Conservation (phyloP, 108 stramenopile genomes). For the Cyclotella baltica region DNA sequence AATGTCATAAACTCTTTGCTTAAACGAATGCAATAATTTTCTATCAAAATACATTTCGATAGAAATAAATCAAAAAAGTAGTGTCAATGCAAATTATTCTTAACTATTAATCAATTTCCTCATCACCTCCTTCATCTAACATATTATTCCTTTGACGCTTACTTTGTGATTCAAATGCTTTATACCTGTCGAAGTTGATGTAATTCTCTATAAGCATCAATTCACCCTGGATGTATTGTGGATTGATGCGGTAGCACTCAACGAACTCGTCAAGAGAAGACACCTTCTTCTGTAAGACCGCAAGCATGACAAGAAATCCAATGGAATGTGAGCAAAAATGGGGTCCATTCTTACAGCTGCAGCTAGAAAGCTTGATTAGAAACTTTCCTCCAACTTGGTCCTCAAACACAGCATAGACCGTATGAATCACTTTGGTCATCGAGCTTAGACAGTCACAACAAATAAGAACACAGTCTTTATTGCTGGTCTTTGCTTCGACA, state of each 20-base stretch:
- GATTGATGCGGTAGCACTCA: neutral
- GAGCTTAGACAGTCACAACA: slow-evolving; percentile 17
- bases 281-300: neutral
- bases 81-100: too few species aligned
- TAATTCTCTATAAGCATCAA: neutral
- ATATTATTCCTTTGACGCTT: too few species aligned
- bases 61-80: too few species aligned
- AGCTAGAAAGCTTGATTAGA: neutral
- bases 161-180: neutral
- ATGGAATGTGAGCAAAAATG: slow-evolving; percentile 2
- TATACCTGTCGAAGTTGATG: neutral
- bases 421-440: slow-evolving; percentile 8
- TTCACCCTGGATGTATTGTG: neutral
- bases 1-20: too few species aligned
- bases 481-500: neutral
- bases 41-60: too few species aligned
- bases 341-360: neutral
- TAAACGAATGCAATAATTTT: too few species aligned
- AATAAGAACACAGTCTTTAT: neutral
- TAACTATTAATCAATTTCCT: too few species aligned
- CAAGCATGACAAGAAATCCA: neutral
- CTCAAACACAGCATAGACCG: slow-evolving; percentile 28
- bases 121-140: too few species aligned
- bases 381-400: slow-evolving; percentile 3
- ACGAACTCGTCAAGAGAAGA: neutral